Evolutionary conservation across 2,329 filamentous ascomycete species (phyloP), one percentile per base, ranked within the genome.

Genomic region (Diaporthe amygdali): DNA sequence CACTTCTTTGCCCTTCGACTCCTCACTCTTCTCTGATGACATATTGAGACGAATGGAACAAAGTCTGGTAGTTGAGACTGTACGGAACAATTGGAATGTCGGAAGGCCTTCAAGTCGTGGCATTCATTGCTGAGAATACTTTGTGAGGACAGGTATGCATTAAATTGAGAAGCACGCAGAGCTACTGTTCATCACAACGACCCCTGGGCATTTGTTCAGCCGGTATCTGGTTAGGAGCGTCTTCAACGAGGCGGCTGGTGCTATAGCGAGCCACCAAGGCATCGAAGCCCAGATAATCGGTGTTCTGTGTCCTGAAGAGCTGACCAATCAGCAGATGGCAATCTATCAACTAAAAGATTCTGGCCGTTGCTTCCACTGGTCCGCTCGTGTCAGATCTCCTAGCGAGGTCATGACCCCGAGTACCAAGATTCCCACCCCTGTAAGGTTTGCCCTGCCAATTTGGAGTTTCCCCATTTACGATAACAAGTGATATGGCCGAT

Each of bases 391-490:
- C 55, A 46, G 41, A 17, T 46, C 20, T 27, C 27, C 39, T 6
- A 20, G 37, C 37, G 1, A 46, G 27, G 56, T n/a, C 39, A 22
- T 32, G 39, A 15, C 32, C 12, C 32, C 17, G 39, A 32, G 27
- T 39, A 39, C 25, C 41, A 63, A 5, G 41, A 32, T 1, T 63
- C 39, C 56, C 27, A 63, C 39, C 56, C 39, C 22, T 2, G 25
- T 46, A 34, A 34, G 59, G 27, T 47, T 20, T 17, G 12, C 27
- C 59, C 41, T 47, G 27, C 41, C 41, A 63, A 0, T 12, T 9
- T 14, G 7, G 7, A 34, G 2, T 20, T 68, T 49, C 66, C 66
- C 66, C 66, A 68, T 68, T 68, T 59, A 59, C 66, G 66, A 59
- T 59, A 56, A 44, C 37, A 17, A 22, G 34, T 8, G 14, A 30